A percentile compares a stretch with the other conserved stretches of the same genome.
Evolutionary conservation across 805 yeast species (phyloP).

Genomic region (Lachancea lanzarotensis): DNA sequence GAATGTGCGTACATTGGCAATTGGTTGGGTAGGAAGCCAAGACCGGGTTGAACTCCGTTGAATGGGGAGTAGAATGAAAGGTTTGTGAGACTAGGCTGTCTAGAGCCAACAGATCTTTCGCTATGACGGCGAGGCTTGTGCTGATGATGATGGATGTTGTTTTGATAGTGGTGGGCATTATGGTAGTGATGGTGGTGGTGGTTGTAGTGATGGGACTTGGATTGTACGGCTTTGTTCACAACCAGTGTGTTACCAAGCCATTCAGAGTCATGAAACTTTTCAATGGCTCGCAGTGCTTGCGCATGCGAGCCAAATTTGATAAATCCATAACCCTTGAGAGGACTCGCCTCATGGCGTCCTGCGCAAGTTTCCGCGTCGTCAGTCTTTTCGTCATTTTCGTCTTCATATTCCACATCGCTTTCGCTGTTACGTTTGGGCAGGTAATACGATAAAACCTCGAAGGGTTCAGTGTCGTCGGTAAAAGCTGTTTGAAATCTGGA

Average conservation of each 20-base stretch:
- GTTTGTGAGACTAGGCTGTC: slow-evolving; percentile 8
- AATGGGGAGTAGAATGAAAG: slow-evolving; percentile 8
- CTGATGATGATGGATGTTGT: slow-evolving; percentile 1
- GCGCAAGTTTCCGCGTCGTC: slow-evolving; percentile 9
- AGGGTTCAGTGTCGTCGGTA: slow-evolving; percentile 33
- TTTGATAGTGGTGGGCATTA: slow-evolving; percentile 4
- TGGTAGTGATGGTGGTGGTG: slow-evolving; percentile 6
- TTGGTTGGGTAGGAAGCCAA: slow-evolving; percentile 1
- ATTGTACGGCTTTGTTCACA: slow-evolving; percentile 37
- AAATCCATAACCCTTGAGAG: slow-evolving; percentile 44
- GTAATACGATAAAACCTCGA: slow-evolving; percentile 24
- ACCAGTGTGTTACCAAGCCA: slow-evolving; percentile 27
- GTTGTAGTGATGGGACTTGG: slow-evolving; percentile 9
- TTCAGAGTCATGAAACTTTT: slow-evolving; percentile 40
- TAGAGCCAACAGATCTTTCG: slow-evolving; percentile 8
- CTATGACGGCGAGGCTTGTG: slow-evolving; percentile 9
- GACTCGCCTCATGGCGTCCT: slow-evolving; percentile 13
- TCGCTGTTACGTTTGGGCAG: slow-evolving; percentile 24
- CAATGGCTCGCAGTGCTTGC: slow-evolving; percentile 44
- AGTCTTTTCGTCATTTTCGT: slow-evolving; percentile 8
- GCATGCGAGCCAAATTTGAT: slow-evolving; percentile 44
- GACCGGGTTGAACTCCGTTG: slow-evolving; percentile 5
- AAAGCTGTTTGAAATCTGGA: slow-evolving; percentile 41
- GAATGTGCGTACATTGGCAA: slow-evolving; percentile 1
- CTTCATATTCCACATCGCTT: slow-evolving; percentile 11